Evolutionary conservation across 257 asterid genomes (phyloP).

Genomic region (Solanum sitiens): DNA sequence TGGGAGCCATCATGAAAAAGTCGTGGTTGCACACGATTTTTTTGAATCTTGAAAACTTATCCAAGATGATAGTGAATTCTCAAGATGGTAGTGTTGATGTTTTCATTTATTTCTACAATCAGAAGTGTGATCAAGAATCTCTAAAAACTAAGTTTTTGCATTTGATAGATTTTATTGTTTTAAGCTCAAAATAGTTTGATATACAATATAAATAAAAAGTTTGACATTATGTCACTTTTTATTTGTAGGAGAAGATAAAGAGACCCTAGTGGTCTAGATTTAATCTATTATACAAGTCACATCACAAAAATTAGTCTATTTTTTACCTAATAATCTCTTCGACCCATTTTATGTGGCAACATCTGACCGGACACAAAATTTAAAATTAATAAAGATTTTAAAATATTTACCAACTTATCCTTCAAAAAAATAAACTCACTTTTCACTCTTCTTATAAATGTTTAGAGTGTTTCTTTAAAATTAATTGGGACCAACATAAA

Average conservation of each 20-base stretch:
- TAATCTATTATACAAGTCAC: background rate
- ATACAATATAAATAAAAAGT: too few species aligned
- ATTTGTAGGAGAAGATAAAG: background rate
- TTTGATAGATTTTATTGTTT: background rate
- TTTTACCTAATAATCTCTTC: too few species aligned
- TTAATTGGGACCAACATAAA: too few species aligned
- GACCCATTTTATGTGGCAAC: too few species aligned
- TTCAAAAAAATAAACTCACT: too few species aligned
- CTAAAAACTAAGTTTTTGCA: background rate
- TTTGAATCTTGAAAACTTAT: constrained; percentile 2
- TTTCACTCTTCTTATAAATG: too few species aligned
- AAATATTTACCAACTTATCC: too few species aligned
- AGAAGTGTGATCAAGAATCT: background rate
- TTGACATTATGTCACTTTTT: too few species aligned
- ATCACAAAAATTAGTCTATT: too few species aligned
- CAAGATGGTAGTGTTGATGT: background rate
- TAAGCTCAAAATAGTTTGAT: background rate
- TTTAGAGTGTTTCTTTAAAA: too few species aligned
- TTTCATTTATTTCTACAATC: background rate
- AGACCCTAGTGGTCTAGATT: background rate
- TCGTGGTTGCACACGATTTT: constrained; percentile 50
- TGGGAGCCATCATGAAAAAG: constrained; percentile 55
- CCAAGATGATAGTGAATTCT: background rate
- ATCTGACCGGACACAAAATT: too few species aligned
- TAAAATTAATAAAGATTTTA: too few species aligned